phyloP scores from a whole-genome alignment of 2,329 filamentous ascomycete species.

The Truncatella angustata region DNA sequence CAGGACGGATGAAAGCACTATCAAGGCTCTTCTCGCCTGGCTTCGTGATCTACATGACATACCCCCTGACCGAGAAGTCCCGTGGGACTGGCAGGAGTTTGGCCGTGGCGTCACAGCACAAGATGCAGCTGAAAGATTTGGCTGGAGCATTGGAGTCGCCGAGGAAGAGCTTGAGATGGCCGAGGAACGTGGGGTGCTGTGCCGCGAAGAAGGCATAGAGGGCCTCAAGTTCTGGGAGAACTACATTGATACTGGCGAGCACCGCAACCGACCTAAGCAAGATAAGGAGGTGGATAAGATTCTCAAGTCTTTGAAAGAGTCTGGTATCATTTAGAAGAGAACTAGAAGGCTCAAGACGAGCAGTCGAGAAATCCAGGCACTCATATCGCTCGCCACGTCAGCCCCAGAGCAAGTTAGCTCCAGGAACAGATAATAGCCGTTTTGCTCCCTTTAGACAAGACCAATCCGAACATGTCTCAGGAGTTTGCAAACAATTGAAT shows the following conservation, averaged over 20 bases:
- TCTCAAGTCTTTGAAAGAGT: constrained; percentile 37
- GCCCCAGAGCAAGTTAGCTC: no score
- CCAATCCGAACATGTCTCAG: no score
- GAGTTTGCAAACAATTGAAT: no score
- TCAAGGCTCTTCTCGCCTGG: constrained; percentile 75
- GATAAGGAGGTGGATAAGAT: constrained; percentile 39
- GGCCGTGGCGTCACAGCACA: constrained; percentile 86
- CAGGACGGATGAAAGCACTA: constrained; percentile 86
- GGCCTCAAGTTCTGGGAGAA: constrained; percentile 95
- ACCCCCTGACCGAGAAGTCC: constrained; percentile 60
- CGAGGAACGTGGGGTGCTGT: constrained; percentile 83
- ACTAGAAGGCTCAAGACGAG: neutral
- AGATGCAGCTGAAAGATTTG: constrained; percentile 84
- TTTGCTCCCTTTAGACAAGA: no score
- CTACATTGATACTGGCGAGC: constrained; percentile 50
- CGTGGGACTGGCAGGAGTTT: constrained; percentile 76
- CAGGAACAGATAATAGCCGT: no score
- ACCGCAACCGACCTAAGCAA: constrained; percentile 27
- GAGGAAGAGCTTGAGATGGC: constrained; percentile 97
- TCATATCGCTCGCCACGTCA: no score
- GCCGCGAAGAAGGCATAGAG: constrained; percentile 88
- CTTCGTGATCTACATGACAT: constrained; percentile 68
- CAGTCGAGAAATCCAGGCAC: neutral
- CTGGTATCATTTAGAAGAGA: constrained; percentile 20
- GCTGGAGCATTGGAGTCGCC: constrained; percentile 96